phyloP scores from a whole-genome alignment of 1,284 basidiomycete genomes.

The Grifola frondosa region DNA sequence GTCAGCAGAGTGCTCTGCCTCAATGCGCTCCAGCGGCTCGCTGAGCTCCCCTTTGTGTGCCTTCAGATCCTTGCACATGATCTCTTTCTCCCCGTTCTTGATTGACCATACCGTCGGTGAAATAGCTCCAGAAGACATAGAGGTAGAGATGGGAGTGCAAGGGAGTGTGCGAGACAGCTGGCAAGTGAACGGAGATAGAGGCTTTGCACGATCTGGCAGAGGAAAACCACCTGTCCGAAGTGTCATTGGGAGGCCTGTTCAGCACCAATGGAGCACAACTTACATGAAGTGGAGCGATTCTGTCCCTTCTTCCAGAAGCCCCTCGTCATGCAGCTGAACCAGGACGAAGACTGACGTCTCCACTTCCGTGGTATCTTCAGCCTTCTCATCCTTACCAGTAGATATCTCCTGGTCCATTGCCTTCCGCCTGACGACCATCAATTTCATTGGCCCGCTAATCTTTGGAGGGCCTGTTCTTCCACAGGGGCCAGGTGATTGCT shows the following conservation, averaged over 20 bases:
- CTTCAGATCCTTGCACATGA: slow-evolving; percentile 70
- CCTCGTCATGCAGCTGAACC: slow-evolving; percentile 28
- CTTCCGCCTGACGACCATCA: slow-evolving; percentile 47
- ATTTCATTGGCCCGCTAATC: slow-evolving; percentile 47
- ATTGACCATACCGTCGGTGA: slow-evolving; percentile 64
- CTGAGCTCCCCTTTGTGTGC: slow-evolving; percentile 55
- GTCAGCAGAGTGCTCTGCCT: slow-evolving; percentile 44
- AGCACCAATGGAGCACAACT: slow-evolving; percentile 16
- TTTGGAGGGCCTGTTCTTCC: too few relatives aligned
- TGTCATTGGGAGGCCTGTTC: not conserved
- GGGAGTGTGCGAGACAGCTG: slow-evolving; percentile 48
- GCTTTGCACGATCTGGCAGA: slow-evolving; percentile 81
- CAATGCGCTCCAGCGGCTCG: slow-evolving; percentile 44
- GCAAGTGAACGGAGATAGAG: slow-evolving; percentile 68
- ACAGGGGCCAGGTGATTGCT: too few relatives aligned
- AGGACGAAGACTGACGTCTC: slow-evolving; percentile 51
- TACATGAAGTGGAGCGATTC: slow-evolving; percentile 82
- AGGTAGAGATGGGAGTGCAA: slow-evolving; percentile 48
- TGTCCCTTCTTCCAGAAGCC: slow-evolving; percentile 69
- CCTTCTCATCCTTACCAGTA: too few relatives aligned
- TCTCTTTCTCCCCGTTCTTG: slow-evolving; percentile 84
- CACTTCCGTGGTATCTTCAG: slow-evolving; percentile 48
- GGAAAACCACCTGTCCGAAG: slow-evolving; percentile 60
- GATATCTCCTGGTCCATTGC: slow-evolving; percentile 52
- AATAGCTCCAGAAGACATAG: slow-evolving; percentile 40